phyloP scores from a whole-genome alignment of 2,329 filamentous ascomycete species.

The Cordyceps pruinosa region DNA sequence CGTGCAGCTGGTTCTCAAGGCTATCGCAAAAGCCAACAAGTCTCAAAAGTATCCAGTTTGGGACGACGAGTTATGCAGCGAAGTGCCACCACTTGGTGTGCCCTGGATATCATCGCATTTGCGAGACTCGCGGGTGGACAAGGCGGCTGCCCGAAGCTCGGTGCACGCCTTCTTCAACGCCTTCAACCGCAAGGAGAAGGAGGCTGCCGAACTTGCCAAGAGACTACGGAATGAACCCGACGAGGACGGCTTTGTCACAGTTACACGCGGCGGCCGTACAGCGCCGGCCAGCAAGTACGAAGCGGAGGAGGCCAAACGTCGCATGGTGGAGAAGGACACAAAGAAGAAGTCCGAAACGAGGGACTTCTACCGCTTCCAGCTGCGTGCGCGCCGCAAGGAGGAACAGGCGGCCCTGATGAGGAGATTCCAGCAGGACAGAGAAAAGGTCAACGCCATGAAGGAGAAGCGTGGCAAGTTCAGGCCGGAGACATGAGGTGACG shows the following conservation, averaged over 20 bases:
- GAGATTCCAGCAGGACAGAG: constrained; percentile 70
- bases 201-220: constrained; percentile 54
- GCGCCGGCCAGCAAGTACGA: constrained; percentile 71
- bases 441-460: constrained; percentile 64
- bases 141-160: constrained; percentile 57
- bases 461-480: constrained; percentile 57
- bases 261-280: constrained; percentile 67
- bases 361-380: constrained; percentile 82
- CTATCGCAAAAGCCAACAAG: constrained; percentile 55
- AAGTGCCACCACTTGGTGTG: constrained; percentile 51
- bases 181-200: constrained; percentile 67
- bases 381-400: constrained; percentile 69
- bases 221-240: constrained; percentile 72
- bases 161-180: constrained; percentile 81
- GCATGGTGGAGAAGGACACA: constrained; percentile 56
- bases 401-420: constrained; percentile 60
- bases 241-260: constrained; percentile 92
- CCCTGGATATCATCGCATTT: constrained; percentile 59
- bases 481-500: constrained; percentile 35
- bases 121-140: constrained; percentile 62
- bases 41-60: constrained; percentile 58
- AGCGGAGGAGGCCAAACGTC: constrained; percentile 51
- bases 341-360: constrained; percentile 57
- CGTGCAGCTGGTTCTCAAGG: constrained; percentile 69
- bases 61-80: constrained; percentile 55